Base-by-base conservation (phyloP, 163 green algal genomes). In the Trebouxiophyceae sp. region DNA sequence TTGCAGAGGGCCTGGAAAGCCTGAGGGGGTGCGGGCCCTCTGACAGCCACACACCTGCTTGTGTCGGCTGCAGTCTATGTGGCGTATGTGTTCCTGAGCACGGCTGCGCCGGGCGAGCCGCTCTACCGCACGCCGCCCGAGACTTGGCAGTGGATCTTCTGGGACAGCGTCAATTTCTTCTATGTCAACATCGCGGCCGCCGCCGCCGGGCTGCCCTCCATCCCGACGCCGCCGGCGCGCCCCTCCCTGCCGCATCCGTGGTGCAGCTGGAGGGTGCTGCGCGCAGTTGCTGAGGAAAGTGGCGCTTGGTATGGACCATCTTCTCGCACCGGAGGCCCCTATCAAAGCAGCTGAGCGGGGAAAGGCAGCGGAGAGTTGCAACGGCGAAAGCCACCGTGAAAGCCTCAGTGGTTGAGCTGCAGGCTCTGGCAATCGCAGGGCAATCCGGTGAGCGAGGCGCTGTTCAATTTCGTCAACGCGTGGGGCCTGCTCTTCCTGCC, bases 391-490 rank as follows among this genome's bases (percentile, higher is more conserved):
- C n/a, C n/a, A n/a, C n/a, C n/a, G n/a, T n/a, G n/a, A n/a, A n/a
- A n/a, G n/a, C n/a, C n/a, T n/a, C n/a, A n/a, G n/a, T n/a, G n/a
- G n/a, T 22, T 39, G 24, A 61, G 7, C 27, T 39, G 27, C 47
- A 29, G 8, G 12, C 22, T 60, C 24, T 33, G 4, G 54, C 20
- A 23, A 5, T 32, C 64, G 54, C 56, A 77, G 71, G 71, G 54
- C 28, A 33, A 68, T 50, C 71, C 70, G 16, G 63, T 71, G 23
- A 34, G 27, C 3, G 59, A 66, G 28, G 69, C 59, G 0, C 28
- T 97, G 1, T 96, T 97, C 81, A 97, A 97, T 63, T 85, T 93
- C 27, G 74, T 96, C 8, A 86, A 84, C 33, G 89, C 86, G 4
- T 97, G 89, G 88, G 16, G 47, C 23, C 33, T 23, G 8, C 50